Evolutionary conservation across 306 rosid species (phyloP).

Genomic region (Fagus crenata): DNA sequence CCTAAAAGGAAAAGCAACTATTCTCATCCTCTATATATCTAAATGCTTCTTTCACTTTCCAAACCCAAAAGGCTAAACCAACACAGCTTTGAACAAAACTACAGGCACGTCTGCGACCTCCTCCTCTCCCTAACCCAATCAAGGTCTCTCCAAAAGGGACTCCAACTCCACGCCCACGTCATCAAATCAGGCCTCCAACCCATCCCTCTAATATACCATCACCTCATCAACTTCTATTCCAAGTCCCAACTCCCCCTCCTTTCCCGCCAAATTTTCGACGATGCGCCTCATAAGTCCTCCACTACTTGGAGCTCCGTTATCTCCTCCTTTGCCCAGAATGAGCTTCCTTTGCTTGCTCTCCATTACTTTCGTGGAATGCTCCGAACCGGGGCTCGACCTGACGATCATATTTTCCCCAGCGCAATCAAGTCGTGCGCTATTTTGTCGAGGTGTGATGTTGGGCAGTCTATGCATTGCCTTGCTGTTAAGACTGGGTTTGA

Average conservation of each 20-base stretch:
- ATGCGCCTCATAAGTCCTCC: slow-evolving; percentile 42
- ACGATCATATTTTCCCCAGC: slow-evolving; percentile 71
- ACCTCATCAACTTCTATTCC: slow-evolving; percentile 78
- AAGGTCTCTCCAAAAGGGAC: slow-evolving; percentile 60
- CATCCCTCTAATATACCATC: slow-evolving; percentile 63
- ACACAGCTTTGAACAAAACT: slow-evolving; percentile 34
- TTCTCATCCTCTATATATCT: too few species aligned
- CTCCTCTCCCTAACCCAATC: slow-evolving; percentile 62
- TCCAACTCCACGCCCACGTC: slow-evolving; percentile 72
- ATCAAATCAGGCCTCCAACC: slow-evolving; percentile 58
- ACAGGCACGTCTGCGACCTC: slow-evolving; percentile 48
- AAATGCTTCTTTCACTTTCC: slow-evolving; percentile 31
- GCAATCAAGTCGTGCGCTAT: slow-evolving; percentile 67
- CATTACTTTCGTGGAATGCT: slow-evolving; percentile 67
- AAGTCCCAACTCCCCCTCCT: slow-evolving; percentile 58
- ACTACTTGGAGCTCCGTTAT: slow-evolving; percentile 86
- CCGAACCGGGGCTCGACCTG: slow-evolving; percentile 39
- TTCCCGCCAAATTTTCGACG: slow-evolving; percentile 50
- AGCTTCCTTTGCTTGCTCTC: slow-evolving; percentile 60
- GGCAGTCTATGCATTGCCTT: slow-evolving; percentile 51
- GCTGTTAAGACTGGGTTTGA: slow-evolving; percentile 54
- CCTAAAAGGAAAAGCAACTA: too few species aligned
- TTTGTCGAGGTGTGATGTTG: slow-evolving; percentile 43
- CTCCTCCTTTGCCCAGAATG: slow-evolving; percentile 76
- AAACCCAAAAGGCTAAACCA: slow-evolving; percentile 9